Evolutionary conservation across 148 eudicot species (phyloP).

Genomic region (Heliamphora exappendiculata): DNA sequence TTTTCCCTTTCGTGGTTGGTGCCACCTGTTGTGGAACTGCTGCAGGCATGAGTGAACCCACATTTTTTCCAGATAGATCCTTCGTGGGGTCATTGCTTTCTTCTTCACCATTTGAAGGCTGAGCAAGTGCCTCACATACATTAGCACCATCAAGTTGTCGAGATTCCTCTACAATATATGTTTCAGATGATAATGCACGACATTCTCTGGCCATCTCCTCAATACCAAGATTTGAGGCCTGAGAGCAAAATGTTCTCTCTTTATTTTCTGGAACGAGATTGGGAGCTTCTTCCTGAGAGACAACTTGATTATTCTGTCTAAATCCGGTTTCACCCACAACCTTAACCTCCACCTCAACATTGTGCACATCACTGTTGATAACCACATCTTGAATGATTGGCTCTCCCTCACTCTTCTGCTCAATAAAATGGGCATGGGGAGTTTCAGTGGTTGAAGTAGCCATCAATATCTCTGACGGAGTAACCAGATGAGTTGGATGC

Average conservation of each 20-base stretch:
- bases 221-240: conserved; percentile 82
- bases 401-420: conserved; percentile 48
- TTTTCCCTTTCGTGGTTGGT: conserved; percentile 53
- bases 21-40: conserved; percentile 35
- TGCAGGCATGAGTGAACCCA: conserved; percentile 28
- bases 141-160: conserved; percentile 36
- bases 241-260: conserved; percentile 73
- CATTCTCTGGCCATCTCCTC: conserved; percentile 70
- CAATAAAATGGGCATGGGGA: conserved; percentile 33
- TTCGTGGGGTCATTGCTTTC: conserved; percentile 43
- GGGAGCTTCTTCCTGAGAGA: conserved; percentile 33
- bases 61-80: conserved; percentile 32
- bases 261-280: conserved; percentile 39
- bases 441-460: conserved; percentile 67
- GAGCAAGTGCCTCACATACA: conserved; percentile 34
- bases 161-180: conserved; percentile 51
- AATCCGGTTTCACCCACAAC: conserved; percentile 72
- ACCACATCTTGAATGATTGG: conserved; percentile 52
- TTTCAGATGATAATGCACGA: conserved; percentile 42
- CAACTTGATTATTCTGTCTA: conserved; percentile 38
- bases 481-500: conserved; percentile 93
- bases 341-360: conserved; percentile 70
- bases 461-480: conserved; percentile 85
- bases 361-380: conserved; percentile 43
- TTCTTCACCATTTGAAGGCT: conserved; percentile 48